Evolutionary conservation across 495 filamentous ascomycete species (phyloP), one percentile per base, ranked within the genome.

Genomic region (Haplographium delicatum): DNA sequence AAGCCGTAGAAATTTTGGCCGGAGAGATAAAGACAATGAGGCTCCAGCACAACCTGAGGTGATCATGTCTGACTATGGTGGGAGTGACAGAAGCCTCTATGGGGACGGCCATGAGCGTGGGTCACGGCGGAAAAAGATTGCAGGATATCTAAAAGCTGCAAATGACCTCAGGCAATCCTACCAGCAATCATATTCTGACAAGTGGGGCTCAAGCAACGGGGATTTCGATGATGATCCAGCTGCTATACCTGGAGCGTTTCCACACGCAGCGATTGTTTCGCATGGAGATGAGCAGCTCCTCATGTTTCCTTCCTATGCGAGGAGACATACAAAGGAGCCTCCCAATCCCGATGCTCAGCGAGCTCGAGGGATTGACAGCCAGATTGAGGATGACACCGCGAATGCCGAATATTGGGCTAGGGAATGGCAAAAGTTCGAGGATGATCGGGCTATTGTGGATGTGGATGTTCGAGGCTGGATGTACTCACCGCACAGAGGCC

Each of bases 381-480:
- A 33, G 20, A 37, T 47, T 43, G 44, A 44, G n/a, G 61, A 51
- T 28, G 56, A 16, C 25, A 44, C 38, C 19, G 69, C 70, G 10
- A 79, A 83, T 53, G 75, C 77, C 15, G 81, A 84, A 44, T 89
- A 84, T 60, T 86, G 85, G 75, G 72, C 68, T 30, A 66, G 77
- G 24, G 77, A 86, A 58, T 91, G 84, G 84, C 75, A 85, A 15
- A 73, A 75, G 48, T 68, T 79, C 24, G 83, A 89, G 62, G 81
- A 88, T 35, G 84, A 88, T 47, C 84, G 85, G 60, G 86, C 89
- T 10, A 69, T 96, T 13, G 88, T 95, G 3, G 89, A 94, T 64
- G 89, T 96, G 2, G 91, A 99, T 65, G 86, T 97, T 13, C 78
- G 91, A 46, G 93, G 93, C 18, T 99, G 94, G 93, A 66, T 91